These are phyloP conservation scores for Botryotinia globosa DNA, from an alignment of 2,329 filamentous ascomycete genomes.

Conservation along the genomic window DNA sequence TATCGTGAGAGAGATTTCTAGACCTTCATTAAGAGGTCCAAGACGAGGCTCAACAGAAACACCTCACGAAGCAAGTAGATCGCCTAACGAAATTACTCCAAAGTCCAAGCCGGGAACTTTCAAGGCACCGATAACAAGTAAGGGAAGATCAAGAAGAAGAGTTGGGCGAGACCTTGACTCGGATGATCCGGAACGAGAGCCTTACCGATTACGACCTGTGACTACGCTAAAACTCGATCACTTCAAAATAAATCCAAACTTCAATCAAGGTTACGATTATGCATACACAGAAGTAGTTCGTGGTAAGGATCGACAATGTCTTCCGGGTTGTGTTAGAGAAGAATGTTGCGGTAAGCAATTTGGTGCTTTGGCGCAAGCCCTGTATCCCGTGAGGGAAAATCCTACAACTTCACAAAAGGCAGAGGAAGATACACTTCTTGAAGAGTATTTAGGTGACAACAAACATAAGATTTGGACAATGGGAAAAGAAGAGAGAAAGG, in stretches of 20 bases:
- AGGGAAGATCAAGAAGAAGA: background rate
- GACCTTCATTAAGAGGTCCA: constrained; percentile 21
- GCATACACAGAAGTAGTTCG: constrained; percentile 61
- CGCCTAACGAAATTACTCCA: background rate
- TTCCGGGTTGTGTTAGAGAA: constrained; percentile 59
- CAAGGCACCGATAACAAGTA: background rate
- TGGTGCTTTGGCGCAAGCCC: constrained; percentile 33
- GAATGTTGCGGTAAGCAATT: constrained; percentile 49
- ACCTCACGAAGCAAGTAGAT: background rate
- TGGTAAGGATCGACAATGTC: constrained; percentile 55
- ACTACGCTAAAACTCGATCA: constrained; percentile 46
- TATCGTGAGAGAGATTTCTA: constrained; percentile 5
- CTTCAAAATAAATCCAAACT: constrained; percentile 63
- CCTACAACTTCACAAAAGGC: constrained; percentile 34
- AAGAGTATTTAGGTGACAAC: constrained; percentile 54
- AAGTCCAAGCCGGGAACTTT: background rate
- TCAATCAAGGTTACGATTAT: constrained; percentile 57
- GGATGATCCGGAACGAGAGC: constrained; percentile 35
- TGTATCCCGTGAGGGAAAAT: constrained; percentile 24
- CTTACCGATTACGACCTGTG: constrained; percentile 43
- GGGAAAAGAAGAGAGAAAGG: constrained; percentile 57
- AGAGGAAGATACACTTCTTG: constrained; percentile 51
- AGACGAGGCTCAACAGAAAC: background rate
- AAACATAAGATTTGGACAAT: constrained; percentile 58
- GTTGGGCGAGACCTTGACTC: background rate